A percentile compares a stretch with the other conserved stretches of the same genome.
Evolutionary conservation across 345 rosid species (phyloP).

Genomic region (Salix koriyanagi): DNA sequence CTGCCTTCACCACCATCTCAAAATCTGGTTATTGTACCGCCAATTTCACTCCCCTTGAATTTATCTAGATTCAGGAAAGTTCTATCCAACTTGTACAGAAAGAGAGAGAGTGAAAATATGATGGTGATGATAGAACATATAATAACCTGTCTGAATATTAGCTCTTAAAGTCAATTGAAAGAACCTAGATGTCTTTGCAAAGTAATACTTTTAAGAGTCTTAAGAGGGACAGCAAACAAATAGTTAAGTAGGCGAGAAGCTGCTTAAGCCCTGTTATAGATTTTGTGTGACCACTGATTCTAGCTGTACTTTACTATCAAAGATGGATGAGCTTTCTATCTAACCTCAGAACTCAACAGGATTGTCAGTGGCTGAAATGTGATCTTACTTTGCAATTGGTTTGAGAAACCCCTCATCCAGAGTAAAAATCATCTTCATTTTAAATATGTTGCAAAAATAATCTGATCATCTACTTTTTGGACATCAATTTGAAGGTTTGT

Average conservation of each 20-base stretch:
- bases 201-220: no score
- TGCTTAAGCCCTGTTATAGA: not conserved
- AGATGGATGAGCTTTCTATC: not conserved
- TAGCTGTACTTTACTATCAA: not conserved
- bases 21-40: not conserved
- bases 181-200: not conserved
- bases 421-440: not conserved
- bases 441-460: not conserved
- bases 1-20: not conserved
- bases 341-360: not conserved
- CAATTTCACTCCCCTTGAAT: not conserved
- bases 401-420: not conserved
- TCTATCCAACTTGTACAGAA: not conserved
- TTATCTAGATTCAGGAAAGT: constrained; percentile 5
- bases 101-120: no score
- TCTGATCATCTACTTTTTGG: not conserved
- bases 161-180: constrained; percentile 1
- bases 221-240: no score
- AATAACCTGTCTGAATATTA: not conserved
- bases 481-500: not conserved
- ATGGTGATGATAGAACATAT: no score
- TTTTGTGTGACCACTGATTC: not conserved
- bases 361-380: not conserved
- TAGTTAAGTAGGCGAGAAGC: not conserved
- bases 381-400: not conserved